Evolutionary conservation across 129 eudicot species (phyloP), one percentile per base, ranked within the genome.

Genomic region (Flaveria bidentis): DNA sequence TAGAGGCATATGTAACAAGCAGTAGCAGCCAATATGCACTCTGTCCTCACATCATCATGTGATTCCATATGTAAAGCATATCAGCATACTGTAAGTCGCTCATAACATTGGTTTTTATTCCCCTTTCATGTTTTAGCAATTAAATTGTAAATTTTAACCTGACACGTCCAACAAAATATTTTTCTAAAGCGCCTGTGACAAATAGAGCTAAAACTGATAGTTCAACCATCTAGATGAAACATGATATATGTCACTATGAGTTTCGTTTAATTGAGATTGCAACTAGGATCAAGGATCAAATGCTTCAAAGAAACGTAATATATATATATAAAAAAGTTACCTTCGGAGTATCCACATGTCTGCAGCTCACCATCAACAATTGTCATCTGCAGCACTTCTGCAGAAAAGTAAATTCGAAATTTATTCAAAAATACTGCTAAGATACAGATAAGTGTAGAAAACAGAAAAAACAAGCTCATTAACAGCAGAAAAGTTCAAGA

Each of bases 381-480:
- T 1, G 76, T 73, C 82, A 86, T 79, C 72, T 87, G 88, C 83
- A 91, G 88, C 76, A 83, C 90, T 80, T 94, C 98, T 94, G 92
- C 80, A 82, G 28, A 8, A 12, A 74, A 55, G 44, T 18, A 42
- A 56, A 73, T 72, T 52, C 57, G 49, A 80, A 44, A 47, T 9
- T 39, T 39, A 42, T 44, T 26, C 5, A 72, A 77, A 68, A 26
- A 20, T 65, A 45, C 8, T 47, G 41, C 25, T 53, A 9, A 42
- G 41, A 45, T 70, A 80, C 65, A 46, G 55, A 39, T 51, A 42
- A 46, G 74, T 25, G 5, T 28, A 50, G 20, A 33, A 69, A 30
- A 56, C 6, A 33, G 68, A 69, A 41, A 63, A 75, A 42, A 20
- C 16, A 23, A 62, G 30, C 26, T 44, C 7, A 58, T 53, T 20